Base-by-base conservation (phyloP, 1,284 basidiomycete species). In the Schizopora paradoxa region DNA sequence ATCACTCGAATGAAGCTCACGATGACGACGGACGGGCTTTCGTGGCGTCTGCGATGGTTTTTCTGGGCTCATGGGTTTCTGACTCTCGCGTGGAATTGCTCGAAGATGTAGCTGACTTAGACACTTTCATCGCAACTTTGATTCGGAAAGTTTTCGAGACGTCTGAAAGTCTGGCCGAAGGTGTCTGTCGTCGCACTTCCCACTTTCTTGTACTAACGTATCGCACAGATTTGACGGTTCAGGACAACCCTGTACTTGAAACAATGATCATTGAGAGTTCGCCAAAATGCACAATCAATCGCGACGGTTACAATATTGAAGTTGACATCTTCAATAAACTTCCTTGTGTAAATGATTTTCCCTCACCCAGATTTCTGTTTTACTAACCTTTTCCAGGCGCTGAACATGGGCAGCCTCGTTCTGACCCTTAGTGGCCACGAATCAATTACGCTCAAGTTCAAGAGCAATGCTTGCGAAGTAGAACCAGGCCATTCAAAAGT, bases 21-120 rank as follows among this genome's bases (percentile, higher is more conserved):
- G 1, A 75, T 40, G 45, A 68, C 48, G 82, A 87, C 53, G 66
- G 72, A 32, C 85, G 88, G 55, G 91, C 88, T 88, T 72, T 87
- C 16, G 75, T n/a, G n/a, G n/a, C n/a, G 50, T 71, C 79, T 16
- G 68, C 83, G 6, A 67, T 90, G 23, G 73, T 79, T 3, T 88
- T 84, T 59, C 66, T 91, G 36, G 81, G 77, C 56, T 73, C 77
- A 13, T 82, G 75, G 51, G 72, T 79, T 6, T 76, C 78, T 35
- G 76, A 75, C 47, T 58, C 65, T 28, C 73, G 71, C 4, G 62
- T 67, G 32, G 78, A 79, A 31, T 54, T 82, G 39, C 60, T 86
- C 37, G 64, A 75, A 51, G 66, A 72, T 23, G 67, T 74, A 37
- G 68, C 69, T 3, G 75, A 79, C 51, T 70, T 72, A 48, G 51